Evolutionary conservation across 495 filamentous ascomycete species (phyloP).

Genomic region (Neurospora sp.): DNA sequence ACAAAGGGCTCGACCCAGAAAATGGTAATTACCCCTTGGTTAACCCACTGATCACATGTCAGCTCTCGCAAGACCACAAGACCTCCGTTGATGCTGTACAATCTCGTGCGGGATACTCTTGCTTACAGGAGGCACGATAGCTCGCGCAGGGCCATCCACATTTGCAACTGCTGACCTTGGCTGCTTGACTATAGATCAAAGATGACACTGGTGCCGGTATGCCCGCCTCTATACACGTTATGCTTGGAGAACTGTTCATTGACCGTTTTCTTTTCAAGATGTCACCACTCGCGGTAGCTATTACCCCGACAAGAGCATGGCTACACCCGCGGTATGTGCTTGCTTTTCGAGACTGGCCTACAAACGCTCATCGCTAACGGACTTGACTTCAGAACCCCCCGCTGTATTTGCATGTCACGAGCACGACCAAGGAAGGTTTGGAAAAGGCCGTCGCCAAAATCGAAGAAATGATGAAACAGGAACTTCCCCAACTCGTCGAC

Average conservation of each 20-base stretch:
- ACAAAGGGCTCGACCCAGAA: constrained; percentile 97
- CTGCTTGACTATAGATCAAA: constrained; percentile 96
- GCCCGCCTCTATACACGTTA: constrained; percentile 45
- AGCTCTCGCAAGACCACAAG: constrained; percentile 38
- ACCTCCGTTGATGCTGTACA: constrained; percentile 19
- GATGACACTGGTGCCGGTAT: constrained; percentile 99
- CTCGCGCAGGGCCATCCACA: constrained; percentile 59
- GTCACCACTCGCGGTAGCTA: constrained; percentile 95
- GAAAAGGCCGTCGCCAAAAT: constrained; percentile 79
- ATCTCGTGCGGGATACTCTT: constrained; percentile 54
- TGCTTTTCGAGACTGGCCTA: neutral
- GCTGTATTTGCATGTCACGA: constrained; percentile 89
- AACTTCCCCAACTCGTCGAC: constrained; percentile 89
- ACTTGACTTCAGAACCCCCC: constrained; percentile 68
- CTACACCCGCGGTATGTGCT: constrained; percentile 64
- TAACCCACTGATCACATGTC: constrained; percentile 65
- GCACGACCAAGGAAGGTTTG: constrained; percentile 82
- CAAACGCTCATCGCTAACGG: neutral
- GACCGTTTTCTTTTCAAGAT: constrained; percentile 66
- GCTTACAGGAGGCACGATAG: constrained; percentile 79
- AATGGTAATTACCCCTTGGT: constrained; percentile 86
- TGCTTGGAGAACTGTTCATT: constrained; percentile 46
- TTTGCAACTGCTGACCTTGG: constrained; percentile 96
- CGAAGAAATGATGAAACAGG: constrained; percentile 91
- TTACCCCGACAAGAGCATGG: constrained; percentile 95